A percentile compares a stretch with the other conserved stretches of the same genome.
Conservation (phyloP, 306 rosid genomes). For the Lathyrus tuberosus region DNA sequence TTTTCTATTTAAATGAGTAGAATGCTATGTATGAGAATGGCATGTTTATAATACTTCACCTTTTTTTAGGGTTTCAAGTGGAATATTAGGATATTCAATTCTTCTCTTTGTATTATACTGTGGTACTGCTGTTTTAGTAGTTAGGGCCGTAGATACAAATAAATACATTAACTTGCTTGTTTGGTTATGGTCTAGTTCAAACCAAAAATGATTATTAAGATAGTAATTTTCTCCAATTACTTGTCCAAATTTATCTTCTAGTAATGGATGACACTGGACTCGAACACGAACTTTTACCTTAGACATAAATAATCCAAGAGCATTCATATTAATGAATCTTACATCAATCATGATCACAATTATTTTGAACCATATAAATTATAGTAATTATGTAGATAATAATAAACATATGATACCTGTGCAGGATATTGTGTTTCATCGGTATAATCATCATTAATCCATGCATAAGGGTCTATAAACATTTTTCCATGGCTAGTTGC, state of each 20-base stretch:
- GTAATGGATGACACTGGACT: conserved; percentile 63
- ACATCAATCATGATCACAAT: conserved; percentile 5
- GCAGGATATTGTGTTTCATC: conserved; percentile 82
- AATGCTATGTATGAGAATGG: conserved; percentile 26
- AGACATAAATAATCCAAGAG: conserved; percentile 4
- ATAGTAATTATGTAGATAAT: neutral
- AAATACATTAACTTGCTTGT: conserved; percentile 54
- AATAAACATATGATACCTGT: conserved; percentile 56
- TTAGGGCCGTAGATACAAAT: conserved; percentile 49
- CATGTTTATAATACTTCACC: conserved; percentile 37
- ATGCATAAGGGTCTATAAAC: conserved; percentile 83
- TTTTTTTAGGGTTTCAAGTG: conserved; percentile 37
- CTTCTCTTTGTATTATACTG: conserved; percentile 39
- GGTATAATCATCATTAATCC: conserved; percentile 59
- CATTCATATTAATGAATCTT: conserved; percentile 11
- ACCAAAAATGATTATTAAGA: conserved; percentile 59
- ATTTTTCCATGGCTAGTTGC: conserved; percentile 73
- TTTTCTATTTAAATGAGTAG: conserved; percentile 28
- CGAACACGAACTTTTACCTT: conserved; percentile 67
- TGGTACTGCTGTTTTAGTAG: conserved; percentile 41
- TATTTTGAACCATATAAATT: neutral
- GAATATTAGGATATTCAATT: conserved; percentile 34
- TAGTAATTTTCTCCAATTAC: conserved; percentile 67
- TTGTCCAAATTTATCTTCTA: conserved; percentile 63
- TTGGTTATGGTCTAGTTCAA: conserved; percentile 82